Evolutionary conservation across 495 filamentous ascomycete genomes (phyloP), one percentile per base, ranked within the genome.

Genomic region (Viridothelium virens): DNA sequence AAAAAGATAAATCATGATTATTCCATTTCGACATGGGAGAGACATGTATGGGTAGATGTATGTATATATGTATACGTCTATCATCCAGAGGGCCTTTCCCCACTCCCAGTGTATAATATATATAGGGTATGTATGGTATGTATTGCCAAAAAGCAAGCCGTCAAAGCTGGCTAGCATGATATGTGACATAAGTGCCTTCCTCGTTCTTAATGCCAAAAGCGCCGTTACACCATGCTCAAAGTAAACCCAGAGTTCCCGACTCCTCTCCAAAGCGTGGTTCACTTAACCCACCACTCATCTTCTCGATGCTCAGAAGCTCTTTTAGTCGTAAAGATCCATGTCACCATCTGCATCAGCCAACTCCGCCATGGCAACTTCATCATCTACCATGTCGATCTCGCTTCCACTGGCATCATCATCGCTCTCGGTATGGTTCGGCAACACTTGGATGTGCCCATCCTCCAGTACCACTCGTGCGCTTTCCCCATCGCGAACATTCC

Each of bases 401-500:
- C 74, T 63, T 11, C 84, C 83, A 56, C 80, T 82, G 25, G n/a
- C 79, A 16, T 74, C 77, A 2, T 74, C 61, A n/a, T 86, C 84
- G 61, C 81, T 83, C 36, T 83, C 77, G 4, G 85, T 85, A 74
- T 98, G 94, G 75, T 97, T 97, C 38, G 92, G 81, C 6, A 94
- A 66, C 2, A 98, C 90, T 4, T 83, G 78, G 39, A 97, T 85
- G 74, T 89, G 89, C 41, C 88, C 87, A 67, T 90, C 82, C 63
- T 85, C 85, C 73, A 97, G 79, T 41, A 90, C 85, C 44, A 97
- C 91, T 33, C 82, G 79, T 2, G 93, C 94, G 2, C 75, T 73
- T 77, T 98, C 94, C 33, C 92, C 91, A 72, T 98, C 92, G 69
- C 81, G 83, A 73, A 98, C 87, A 48, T 82, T 84, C 62, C 92